Base-by-base conservation (phyloP, 1,284 basidiomycete species). In the Trichosporon asahii region DNA sequence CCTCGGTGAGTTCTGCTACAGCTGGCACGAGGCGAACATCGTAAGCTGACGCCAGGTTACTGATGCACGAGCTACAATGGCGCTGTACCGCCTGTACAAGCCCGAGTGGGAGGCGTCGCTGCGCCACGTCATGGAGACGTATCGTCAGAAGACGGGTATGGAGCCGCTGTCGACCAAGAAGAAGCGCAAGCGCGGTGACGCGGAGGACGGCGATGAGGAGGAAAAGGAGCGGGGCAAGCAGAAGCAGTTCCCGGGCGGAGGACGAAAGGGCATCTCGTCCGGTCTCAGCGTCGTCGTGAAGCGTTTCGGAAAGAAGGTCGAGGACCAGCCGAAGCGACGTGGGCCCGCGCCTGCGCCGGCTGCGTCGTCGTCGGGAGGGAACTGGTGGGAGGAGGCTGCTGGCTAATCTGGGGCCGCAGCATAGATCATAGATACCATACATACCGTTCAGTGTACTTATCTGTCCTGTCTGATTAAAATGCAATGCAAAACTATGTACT, bases 11-110 rank as follows among this genome's bases (percentile, higher is more conserved):
- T 80, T 5, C 18, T n/a, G 15, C 4, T 7, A n/a, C 5, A 12
- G 7, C 27, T 18, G 3, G 7, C 6, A 7, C 14, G 29, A 3
- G 2, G n/a, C 7, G 53, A 12, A 11, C 6, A 23, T 9, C 2
- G 3, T n/a, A n/a, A 37, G 27, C 70, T 57, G 12, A 66, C 64
- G 12, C 49, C 64, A 95, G 94, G 89, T 96, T 7, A 93, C 90
- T 27, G 95, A 99, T 80, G 95, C 96, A 1, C 87, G 94, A 64
- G 95, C 95, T 0, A 94, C 96, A 0, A 98, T 99, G 94, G 95
- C 94, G 0, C 85, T 98, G 27, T 99, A 93, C 83, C 87, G 94
- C 7, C 81, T 96, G n/a, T 88, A 96, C 80, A 91, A 92, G 77
- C 88, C 89, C 70, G 88, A 89, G 66, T 98, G 94, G 94, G 95